Evolutionary conservation across 352 stramenopile genomes (phyloP).

Genomic region (Phytopythium mirpurense): DNA sequence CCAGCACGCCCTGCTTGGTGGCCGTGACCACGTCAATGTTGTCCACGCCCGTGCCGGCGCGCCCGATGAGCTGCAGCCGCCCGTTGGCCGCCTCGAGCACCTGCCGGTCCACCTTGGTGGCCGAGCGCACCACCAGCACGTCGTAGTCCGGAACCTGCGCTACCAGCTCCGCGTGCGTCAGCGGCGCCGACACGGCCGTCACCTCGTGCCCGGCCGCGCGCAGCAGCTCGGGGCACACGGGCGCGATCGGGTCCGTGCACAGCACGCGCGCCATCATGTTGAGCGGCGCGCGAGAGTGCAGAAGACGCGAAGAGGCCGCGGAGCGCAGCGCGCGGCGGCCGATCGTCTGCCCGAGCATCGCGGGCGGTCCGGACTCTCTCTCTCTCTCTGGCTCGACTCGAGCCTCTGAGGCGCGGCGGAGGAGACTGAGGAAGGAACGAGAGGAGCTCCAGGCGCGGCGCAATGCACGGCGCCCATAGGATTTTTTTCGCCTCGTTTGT

Average conservation of each 20-base stretch:
- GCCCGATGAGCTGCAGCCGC: constrained; percentile 80
- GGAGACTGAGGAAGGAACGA: too few species aligned
- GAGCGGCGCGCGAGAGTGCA: constrained; percentile 33
- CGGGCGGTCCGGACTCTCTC: too few species aligned
- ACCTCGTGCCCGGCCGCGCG: constrained; percentile 80
- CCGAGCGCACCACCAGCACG: constrained; percentile 85
- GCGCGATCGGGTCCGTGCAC: constrained; percentile 85
- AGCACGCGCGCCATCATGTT: constrained; percentile 77
- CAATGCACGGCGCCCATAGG: too few species aligned
- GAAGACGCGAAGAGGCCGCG: not conserved
- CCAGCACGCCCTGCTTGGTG: constrained; percentile 90
- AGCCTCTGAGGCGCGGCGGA: not conserved
- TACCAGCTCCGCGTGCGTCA: constrained; percentile 64
- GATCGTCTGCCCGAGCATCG: constrained; percentile 5
- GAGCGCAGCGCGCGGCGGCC: not conserved
- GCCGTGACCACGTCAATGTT: constrained; percentile 92
- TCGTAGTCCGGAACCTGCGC: constrained; percentile 78
- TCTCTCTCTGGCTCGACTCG: too few species aligned
- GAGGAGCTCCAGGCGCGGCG: too few species aligned
- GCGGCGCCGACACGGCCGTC: constrained; percentile 35
- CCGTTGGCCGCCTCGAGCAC: constrained; percentile 53
- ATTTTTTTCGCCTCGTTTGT: constrained; percentile 1
- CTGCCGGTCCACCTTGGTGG: constrained; percentile 67
- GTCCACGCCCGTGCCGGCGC: constrained; percentile 89
- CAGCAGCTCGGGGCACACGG: constrained; percentile 76